These are phyloP conservation scores for Dimargaris cristalligena DNA, from an alignment of 192 early-diverging fungal genomes.

Conservation along the genomic window DNA sequence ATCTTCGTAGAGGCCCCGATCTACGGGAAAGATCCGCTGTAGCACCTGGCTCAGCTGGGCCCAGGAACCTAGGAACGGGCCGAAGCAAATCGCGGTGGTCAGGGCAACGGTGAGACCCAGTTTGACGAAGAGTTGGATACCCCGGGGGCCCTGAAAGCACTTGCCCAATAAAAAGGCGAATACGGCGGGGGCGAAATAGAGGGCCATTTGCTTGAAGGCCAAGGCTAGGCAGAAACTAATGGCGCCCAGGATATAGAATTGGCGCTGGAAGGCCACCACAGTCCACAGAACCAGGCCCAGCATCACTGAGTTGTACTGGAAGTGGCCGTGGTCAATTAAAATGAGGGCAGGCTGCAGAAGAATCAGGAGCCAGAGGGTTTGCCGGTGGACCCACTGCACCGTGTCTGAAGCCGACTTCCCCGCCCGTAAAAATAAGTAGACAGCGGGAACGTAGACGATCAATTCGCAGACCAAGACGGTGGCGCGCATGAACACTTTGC, in stretches of 20 bases:
- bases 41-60: constrained; percentile 59
- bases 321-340: constrained; percentile 94
- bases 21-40: constrained; percentile 76
- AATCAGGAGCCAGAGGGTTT: constrained; percentile 36
- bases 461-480: constrained; percentile 62
- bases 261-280: constrained; percentile 42
- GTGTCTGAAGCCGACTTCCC: constrained; percentile 11
- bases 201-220: constrained; percentile 91
- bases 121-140: constrained; percentile 33
- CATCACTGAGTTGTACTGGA: constrained; percentile 97
- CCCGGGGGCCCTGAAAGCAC: constrained; percentile 28
- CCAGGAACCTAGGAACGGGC: constrained; percentile 45
- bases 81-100: constrained; percentile 48
- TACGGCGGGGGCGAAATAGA: constrained; percentile 82
- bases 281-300: constrained; percentile 75
- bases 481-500: constrained; percentile 82
- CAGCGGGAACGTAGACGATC: constrained; percentile 58
- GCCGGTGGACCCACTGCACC: constrained; percentile 17
- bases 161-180: constrained; percentile 78
- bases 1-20: constrained; percentile 91
- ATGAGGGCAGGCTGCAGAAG: constrained; percentile 73
- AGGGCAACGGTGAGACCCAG: constrained; percentile 54
- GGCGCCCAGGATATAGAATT: constrained; percentile 49
- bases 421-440: constrained; percentile 42
- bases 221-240: constrained; percentile 71